phyloP scores from a whole-genome alignment of 2,329 filamentous ascomycete genomes.

The Fusarium continuum region DNA sequence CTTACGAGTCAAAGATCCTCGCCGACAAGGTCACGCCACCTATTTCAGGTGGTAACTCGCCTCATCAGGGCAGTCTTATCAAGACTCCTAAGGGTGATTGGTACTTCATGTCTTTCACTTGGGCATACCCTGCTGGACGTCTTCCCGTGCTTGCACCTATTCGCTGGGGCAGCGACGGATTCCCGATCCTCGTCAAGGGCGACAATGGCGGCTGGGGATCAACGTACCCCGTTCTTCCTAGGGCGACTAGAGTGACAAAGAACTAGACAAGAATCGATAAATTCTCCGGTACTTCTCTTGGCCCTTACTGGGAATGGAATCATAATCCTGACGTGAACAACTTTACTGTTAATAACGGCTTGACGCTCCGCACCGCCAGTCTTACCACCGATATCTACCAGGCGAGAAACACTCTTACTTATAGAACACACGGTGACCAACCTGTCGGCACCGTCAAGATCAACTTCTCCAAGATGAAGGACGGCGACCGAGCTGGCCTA shows the following conservation, averaged over 20 bases:
- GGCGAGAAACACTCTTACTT: constrained; percentile 58
- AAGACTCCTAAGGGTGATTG: constrained; percentile 61
- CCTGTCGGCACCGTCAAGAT: constrained; percentile 59
- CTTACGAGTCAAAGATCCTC: constrained; percentile 58
- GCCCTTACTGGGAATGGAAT: constrained; percentile 67
- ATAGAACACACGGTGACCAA: constrained; percentile 57
- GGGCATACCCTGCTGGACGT: constrained; percentile 64
- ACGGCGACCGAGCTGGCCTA: constrained; percentile 62
- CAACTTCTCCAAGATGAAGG: constrained; percentile 57
- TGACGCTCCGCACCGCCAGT: constrained; percentile 59
- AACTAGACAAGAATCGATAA: constrained; percentile 53
- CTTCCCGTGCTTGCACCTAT: constrained; percentile 66
- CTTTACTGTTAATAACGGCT: constrained; percentile 55
- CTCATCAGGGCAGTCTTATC: constrained; percentile 66
- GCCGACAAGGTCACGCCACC: constrained; percentile 55
- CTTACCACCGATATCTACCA: constrained; percentile 61
- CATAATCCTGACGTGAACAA: constrained; percentile 65
- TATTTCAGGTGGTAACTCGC: constrained; percentile 54
- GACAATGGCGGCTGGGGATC: constrained; percentile 58
- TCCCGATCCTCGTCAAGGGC: constrained; percentile 54
- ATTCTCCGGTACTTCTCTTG: constrained; percentile 55
- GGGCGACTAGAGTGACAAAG: constrained; percentile 12
- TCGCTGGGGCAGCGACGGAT: constrained; percentile 62
- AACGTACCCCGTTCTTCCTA: constrained; percentile 52
- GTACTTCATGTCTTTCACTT: constrained; percentile 68